Percentiles rank a stretch among this genome's conserved stretches.
Conservation (phyloP, 495 filamentous ascomycete species). For the Aspergillus mulundensis region DNA sequence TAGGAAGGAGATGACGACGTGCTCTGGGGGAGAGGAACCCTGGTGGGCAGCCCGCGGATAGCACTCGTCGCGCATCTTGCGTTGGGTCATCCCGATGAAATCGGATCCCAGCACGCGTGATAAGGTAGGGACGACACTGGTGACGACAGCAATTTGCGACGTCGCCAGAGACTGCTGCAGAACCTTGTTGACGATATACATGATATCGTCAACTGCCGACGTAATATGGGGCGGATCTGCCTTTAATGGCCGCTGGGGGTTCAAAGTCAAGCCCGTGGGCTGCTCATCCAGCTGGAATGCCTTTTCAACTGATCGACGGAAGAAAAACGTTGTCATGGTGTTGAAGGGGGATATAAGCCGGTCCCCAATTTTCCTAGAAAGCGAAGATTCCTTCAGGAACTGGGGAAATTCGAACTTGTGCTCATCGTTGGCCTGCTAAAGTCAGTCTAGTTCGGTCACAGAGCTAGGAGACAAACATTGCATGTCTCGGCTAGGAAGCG, state of each 20-base stretch:
- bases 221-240: conserved; percentile 86
- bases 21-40: conserved; percentile 76
- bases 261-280: conserved; percentile 74
- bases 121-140: conserved; percentile 74
- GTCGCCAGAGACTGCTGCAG: conserved; percentile 82
- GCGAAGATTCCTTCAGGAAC: conserved; percentile 68
- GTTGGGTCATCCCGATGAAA: conserved; percentile 94
- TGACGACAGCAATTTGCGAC: conserved; percentile 69
- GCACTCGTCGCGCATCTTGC: conserved; percentile 93
- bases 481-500: conserved; percentile 85
- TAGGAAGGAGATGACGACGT: conserved; percentile 78
- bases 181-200: conserved; percentile 96
- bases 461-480: conserved; percentile 49
- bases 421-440: conserved; percentile 22
- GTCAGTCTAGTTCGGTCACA: conserved; percentile 18
- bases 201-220: conserved; percentile 94
- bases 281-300: conserved; percentile 97
- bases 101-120: conserved; percentile 83
- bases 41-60: conserved; percentile 75
- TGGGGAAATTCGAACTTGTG: conserved; percentile 50
- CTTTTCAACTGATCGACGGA: conserved; percentile 91
- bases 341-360: conserved; percentile 77
- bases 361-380: conserved; percentile 69
- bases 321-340: conserved; percentile 88
- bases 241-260: conserved; percentile 58